Evolutionary conservation across 1,139 yeast genomes (phyloP), one percentile per base, ranked within the genome.

Genomic region (Blastobotrys serpentis): DNA sequence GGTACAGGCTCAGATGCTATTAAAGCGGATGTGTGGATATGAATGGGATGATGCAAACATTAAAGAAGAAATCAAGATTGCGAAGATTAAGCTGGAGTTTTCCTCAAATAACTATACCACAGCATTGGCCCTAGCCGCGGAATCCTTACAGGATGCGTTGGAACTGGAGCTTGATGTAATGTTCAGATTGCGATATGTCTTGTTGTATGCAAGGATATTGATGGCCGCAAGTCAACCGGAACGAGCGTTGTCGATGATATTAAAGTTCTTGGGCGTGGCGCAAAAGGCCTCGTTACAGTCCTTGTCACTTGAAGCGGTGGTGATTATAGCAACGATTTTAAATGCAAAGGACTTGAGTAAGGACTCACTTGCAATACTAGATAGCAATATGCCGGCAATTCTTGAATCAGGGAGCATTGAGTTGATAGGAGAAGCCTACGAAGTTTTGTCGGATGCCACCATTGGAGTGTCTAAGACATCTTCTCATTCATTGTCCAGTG

Each of bases 341-440:
- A 53, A 48, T 25, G 43, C 50, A 18, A 53, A 54, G 14, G 52
- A 48, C 8, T 50, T 56, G 30, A 53, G 53, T 23, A 43, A 48
- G 1, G 64, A 61, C 26, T 56, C 67, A 2, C 36, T 59, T n/a
- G 44, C 54, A 1, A 40, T 63, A 10, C 37, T 64, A 3, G 65
- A 63, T 40, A 48, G 49, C 2, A 30, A 55, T 6, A 57, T 63
- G 60, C 66, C 67, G 3, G 49, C 52, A 42, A 47, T 62, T n/a
- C 43, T 55, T 14, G 66, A 63, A 47, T 52, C 59, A 2, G 57
- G 53, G 8, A 46, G 44, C 30, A 48, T 49, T 1, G 47, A 38
- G 18, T 48, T 63, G 23, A 45, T 57, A 4, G 65, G 56, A 7
- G 56, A 56, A 32, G 59, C 61, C 2, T 58, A 51, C 39, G 56